Conservation (phyloP, 352 stramenopile species). For the Globisporangium mamillatum region DNA sequence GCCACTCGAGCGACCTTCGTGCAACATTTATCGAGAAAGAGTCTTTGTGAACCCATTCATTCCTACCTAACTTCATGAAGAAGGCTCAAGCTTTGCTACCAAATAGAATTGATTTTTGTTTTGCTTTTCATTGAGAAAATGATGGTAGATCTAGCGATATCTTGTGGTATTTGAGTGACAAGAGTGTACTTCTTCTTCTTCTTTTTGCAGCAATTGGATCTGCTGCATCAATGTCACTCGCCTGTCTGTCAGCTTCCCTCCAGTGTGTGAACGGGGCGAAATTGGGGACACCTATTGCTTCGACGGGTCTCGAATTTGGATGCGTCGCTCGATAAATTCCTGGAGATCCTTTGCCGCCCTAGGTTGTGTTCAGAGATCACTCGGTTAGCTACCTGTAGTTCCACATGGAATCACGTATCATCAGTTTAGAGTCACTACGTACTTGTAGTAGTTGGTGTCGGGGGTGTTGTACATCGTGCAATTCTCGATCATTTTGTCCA, state of each 20-base stretch:
- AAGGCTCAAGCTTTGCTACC: not conserved
- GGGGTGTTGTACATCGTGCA: constrained; percentile 97
- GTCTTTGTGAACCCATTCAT: not conserved
- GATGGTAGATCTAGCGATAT: not conserved
- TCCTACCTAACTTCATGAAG: not conserved
- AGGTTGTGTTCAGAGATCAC: not conserved
- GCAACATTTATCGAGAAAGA: not conserved
- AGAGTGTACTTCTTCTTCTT: not conserved
- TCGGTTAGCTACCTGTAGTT: not conserved
- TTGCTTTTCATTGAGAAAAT: not conserved
- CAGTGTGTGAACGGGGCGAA: not conserved
- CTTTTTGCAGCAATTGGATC: not conserved
- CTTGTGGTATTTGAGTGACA: not conserved
- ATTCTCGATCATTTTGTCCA: constrained; percentile 97
- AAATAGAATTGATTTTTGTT: not conserved
- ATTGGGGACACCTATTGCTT: not conserved
- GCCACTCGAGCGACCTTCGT: constrained; percentile 5
- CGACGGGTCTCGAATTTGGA: constrained; percentile 47
- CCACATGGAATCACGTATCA: not conserved
- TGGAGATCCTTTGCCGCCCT: constrained; percentile 76
- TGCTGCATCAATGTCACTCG: not conserved
- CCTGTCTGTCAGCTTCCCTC: not conserved
- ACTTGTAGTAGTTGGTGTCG: constrained; percentile 96
- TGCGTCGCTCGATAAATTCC: constrained; percentile 70
- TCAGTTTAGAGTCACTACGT: constrained; percentile 26